Evolutionary conservation across 2,329 filamentous ascomycete genomes (phyloP), one percentile per base, ranked within the genome.

Genomic region (Exophiala dermatitidis): DNA sequence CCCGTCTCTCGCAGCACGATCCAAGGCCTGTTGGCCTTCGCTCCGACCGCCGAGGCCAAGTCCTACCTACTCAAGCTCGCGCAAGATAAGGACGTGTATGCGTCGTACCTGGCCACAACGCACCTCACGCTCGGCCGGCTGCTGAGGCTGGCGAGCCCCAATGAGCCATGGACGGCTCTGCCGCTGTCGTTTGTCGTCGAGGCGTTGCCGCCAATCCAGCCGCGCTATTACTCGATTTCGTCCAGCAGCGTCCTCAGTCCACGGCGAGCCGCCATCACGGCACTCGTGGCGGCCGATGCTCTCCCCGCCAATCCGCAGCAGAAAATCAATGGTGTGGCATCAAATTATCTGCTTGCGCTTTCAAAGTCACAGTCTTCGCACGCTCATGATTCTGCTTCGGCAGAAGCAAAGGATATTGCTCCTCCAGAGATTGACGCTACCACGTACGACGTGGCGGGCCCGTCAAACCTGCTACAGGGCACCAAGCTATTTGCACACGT

Each of bases 1-100:
- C 86, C 89, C 36, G 84, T 95, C 10, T 95, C 90, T 52, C 89
- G 90, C 71, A 90, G 95, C 69, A 89, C 91, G 65, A 74, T 95
- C 46, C 82, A 86, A 37, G 85, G 83, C 5, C 77, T 96, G 9
- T 84, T 89, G 49, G 82, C 87, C 45, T 95, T 96, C 66, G 83
- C 90, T 6, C 89, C 91, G 28, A 30, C 30, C 5, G 85, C 93
- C 29, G 77, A 79, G 3, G 77, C 83, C 68, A 94, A 91, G 73
- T 78, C 83, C 38, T 87, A 93, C 69, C 86, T 95, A 79, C 78
- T 79, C 61, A 85, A 84, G 66, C 82, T 95, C 33, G 90, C 89
- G 61, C 81, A 78, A 61, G 87, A 95, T 73, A 95, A 90, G 72
- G 87, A 90, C 52, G 85, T 88, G 65, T 95, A 95, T 76, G 82